phyloP scores from a whole-genome alignment of 2,329 filamentous ascomycete genomes.

The Lachnum nothofagi region DNA sequence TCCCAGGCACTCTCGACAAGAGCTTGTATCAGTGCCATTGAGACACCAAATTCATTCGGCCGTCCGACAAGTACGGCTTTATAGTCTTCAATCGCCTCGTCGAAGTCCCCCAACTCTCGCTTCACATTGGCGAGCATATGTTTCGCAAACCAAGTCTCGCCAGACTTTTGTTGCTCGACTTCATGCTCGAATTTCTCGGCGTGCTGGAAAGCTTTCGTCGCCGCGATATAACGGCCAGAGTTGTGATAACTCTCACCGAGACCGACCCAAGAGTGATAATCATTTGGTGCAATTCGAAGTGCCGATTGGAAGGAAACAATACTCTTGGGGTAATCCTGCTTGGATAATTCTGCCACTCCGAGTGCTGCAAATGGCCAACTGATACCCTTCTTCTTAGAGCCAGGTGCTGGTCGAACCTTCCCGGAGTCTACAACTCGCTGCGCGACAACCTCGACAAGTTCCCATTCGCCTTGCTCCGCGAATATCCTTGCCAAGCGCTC shows the following conservation, averaged over 20 bases:
- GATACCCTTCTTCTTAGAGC: constrained; percentile 85
- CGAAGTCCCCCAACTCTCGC: constrained; percentile 83
- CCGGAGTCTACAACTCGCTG: constrained; percentile 92
- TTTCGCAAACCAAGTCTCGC: constrained; percentile 87
- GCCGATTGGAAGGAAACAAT: constrained; percentile 90
- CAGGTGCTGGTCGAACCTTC: constrained; percentile 81
- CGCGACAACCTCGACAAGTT: constrained; percentile 87
- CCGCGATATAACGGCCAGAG: constrained; percentile 89
- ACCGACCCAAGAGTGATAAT: constrained; percentile 95
- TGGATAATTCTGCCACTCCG: constrained; percentile 90
- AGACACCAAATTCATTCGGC: constrained; percentile 75
- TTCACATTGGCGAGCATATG: constrained; percentile 97
- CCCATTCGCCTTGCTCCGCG: constrained; percentile 89
- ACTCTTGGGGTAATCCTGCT: constrained; percentile 81
- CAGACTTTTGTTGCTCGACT: constrained; percentile 47
- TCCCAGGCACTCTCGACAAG: constrained; percentile 75
- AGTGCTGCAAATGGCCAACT: constrained; percentile 96
- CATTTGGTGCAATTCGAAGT: constrained; percentile 72
- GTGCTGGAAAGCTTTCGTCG: constrained; percentile 82
- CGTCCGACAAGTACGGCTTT: constrained; percentile 63
- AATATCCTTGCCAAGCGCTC: constrained; percentile 82
- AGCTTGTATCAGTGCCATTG: constrained; percentile 82
- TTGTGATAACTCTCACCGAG: constrained; percentile 97
- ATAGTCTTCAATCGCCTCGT: constrained; percentile 75
- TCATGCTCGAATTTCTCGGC: constrained; percentile 70